Conservation (phyloP, 2,329 filamentous ascomycete species). For the Hypomyces rosellus region DNA sequence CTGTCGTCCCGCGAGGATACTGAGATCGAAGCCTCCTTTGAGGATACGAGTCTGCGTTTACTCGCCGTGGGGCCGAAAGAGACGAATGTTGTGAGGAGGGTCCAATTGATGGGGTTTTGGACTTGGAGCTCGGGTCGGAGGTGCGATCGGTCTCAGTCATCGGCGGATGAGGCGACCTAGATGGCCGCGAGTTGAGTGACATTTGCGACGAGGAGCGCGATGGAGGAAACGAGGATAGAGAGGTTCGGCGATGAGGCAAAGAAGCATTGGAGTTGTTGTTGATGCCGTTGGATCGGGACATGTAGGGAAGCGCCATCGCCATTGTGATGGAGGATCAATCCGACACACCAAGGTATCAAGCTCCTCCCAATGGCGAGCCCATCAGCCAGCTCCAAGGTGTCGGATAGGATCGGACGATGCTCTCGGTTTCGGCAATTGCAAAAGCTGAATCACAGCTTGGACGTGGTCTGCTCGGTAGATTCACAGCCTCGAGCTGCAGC, state of each 20-base stretch:
- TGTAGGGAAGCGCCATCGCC: constrained; percentile 38
- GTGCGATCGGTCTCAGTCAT: constrained; percentile 47
- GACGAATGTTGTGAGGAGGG: constrained; percentile 58
- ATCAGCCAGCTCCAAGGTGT: neutral
- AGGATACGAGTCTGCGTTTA: constrained; percentile 45
- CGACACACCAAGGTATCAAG: neutral
- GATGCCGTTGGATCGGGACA: constrained; percentile 33
- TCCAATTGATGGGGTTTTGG: constrained; percentile 52
- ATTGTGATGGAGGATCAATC: constrained; percentile 20
- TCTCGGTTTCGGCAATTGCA: neutral
- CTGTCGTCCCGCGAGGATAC: constrained; percentile 64
- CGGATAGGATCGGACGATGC: neutral
- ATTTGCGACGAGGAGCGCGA: constrained; percentile 53
- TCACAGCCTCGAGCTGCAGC: neutral
- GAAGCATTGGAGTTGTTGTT: constrained; percentile 29
- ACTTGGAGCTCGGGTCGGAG: constrained; percentile 54
- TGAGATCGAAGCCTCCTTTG: constrained; percentile 61
- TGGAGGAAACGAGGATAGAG: constrained; percentile 59
- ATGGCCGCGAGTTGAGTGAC: constrained; percentile 47
- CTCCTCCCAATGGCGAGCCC: neutral
- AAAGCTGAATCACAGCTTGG: neutral
- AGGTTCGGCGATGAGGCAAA: constrained; percentile 38
- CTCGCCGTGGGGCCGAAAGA: constrained; percentile 44
- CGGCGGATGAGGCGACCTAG: constrained; percentile 49
- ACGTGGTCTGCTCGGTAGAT: neutral